Conservation (phyloP, 2,329 filamentous ascomycete species). For the Trichophyton mentagrophytes region DNA sequence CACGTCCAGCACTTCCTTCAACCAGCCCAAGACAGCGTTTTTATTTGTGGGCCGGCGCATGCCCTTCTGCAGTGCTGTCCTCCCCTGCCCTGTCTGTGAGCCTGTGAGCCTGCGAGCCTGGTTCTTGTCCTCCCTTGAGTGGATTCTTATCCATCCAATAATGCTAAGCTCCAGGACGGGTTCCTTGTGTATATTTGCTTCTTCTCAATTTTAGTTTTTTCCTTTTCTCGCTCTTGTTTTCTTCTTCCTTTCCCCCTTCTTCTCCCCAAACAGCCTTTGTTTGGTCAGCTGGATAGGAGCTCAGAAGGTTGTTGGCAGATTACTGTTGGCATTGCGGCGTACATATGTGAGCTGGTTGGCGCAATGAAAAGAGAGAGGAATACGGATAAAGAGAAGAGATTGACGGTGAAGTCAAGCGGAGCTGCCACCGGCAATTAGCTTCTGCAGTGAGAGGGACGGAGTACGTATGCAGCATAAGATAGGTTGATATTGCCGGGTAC, state of each 20-base stretch:
- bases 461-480: neutral
- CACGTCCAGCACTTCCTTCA: neutral
- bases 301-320: neutral
- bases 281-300: neutral
- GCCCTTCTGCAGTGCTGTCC: neutral
- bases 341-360: neutral
- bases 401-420: neutral
- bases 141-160: neutral
- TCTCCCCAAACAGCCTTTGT: neutral
- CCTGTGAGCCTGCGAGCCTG: neutral
- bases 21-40: neutral
- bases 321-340: neutral
- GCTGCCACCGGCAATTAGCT: neutral
- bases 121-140: neutral
- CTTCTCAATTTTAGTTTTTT: neutral
- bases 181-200: neutral
- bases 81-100: neutral
- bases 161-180: neutral
- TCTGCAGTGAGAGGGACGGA: neutral
- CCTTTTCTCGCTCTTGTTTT: neutral
- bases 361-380: neutral
- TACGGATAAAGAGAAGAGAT: neutral
- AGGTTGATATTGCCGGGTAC: neutral
- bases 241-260: neutral
- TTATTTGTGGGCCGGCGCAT: neutral